Conservation (phyloP, 305 asterid species). For the Vinca major region DNA sequence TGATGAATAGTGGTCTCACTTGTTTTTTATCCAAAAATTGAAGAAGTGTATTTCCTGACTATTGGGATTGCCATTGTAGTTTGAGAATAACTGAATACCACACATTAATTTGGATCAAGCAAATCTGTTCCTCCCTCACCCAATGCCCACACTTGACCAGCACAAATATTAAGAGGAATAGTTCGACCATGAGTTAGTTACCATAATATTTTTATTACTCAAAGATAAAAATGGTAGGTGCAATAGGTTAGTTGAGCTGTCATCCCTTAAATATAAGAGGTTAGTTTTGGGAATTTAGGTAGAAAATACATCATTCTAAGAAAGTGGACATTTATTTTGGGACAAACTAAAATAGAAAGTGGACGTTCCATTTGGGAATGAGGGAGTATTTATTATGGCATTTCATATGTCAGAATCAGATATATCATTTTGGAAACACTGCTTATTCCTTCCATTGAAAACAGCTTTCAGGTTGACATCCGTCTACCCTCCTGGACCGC, state of each 20-base stretch:
- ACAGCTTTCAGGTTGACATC: conserved; percentile 94
- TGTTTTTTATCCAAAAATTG: not conserved
- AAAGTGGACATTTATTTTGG: no score
- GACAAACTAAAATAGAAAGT: no score
- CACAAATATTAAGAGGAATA: no score
- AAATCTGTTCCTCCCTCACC: not conserved
- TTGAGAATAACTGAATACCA: not conserved
- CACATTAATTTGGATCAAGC: not conserved
- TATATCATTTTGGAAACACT: not conserved
- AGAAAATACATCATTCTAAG: no score
- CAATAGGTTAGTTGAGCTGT: no score
- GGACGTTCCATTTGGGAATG: no score
- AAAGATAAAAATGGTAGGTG: no score
- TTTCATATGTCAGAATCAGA: not conserved
- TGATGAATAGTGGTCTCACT: not conserved
- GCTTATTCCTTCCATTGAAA: conserved; percentile 27
- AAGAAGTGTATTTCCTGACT: not conserved
- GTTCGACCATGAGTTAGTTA: no score
- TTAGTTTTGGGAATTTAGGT: no score
- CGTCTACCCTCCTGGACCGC: conserved; percentile 80
- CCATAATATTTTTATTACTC: no score
- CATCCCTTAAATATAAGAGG: no score
- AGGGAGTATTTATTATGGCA: not conserved
- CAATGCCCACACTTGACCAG: no score
- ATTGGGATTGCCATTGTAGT: not conserved